Evolutionary conservation across 106 monocot genomes (phyloP).

Genomic region (Amphibolis antarctica): DNA sequence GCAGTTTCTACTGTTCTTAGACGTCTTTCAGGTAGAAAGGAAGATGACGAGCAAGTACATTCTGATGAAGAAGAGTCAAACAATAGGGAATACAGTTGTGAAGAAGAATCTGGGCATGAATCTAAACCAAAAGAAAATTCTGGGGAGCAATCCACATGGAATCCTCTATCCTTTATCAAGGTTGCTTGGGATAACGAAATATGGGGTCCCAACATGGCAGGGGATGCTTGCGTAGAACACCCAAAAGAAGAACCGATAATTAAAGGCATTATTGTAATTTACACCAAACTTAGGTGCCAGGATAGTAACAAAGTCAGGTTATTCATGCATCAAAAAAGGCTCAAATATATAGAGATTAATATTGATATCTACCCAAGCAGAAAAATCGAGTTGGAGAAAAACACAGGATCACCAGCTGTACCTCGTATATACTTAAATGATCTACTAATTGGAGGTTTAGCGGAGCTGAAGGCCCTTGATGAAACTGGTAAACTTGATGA

Average conservation of each 20-base stretch:
- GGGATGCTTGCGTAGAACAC: constrained; percentile 11
- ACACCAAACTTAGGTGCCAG: constrained; percentile 73
- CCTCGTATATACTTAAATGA: constrained; percentile 75
- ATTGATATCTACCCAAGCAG: constrained; percentile 80
- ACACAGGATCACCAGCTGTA: constrained; percentile 55
- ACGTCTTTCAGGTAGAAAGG: constrained; percentile 72
- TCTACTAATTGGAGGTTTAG: constrained; percentile 55
- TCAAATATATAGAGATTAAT: constrained; percentile 65
- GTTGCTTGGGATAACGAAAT: constrained; percentile 29
- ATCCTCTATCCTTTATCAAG: constrained; percentile 63
- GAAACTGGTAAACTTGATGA: constrained; percentile 57
- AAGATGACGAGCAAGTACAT: constrained; percentile 28
- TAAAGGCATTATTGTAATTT: constrained; percentile 75
- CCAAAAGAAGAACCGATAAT: constrained; percentile 26
- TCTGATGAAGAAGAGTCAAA: constrained; percentile 21
- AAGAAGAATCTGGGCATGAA: constrained; percentile 17
- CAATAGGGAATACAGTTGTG: constrained; percentile 14
- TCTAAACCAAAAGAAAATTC: constrained; percentile 30
- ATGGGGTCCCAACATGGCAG: constrained; percentile 13
- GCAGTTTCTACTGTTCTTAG: constrained; percentile 70
- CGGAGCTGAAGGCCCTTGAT: constrained; percentile 52
- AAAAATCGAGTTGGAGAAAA: constrained; percentile 75
- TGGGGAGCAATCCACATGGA: constrained; percentile 52
- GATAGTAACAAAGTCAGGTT: constrained; percentile 54
- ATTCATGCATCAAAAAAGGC: constrained; percentile 51